Percentiles rank a stretch among this genome's conserved stretches.
phyloP scores from a whole-genome alignment of 2,329 filamentous ascomycete genomes.

The Ascochyta fabae region DNA sequence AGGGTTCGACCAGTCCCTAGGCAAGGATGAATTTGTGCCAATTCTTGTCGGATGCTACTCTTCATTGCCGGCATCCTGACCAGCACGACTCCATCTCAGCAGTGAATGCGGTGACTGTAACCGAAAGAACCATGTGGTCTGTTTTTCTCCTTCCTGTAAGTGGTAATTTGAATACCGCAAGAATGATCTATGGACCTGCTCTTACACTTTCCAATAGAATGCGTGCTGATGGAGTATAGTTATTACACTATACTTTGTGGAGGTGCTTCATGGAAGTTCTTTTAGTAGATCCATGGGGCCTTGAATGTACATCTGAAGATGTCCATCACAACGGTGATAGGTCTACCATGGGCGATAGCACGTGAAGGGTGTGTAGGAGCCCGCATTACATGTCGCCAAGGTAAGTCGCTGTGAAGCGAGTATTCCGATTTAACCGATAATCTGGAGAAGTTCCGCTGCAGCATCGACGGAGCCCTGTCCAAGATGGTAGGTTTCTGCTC shows the following conservation, averaged over 20 bases:
- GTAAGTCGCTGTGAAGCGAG: not conserved
- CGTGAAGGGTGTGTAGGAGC: not conserved
- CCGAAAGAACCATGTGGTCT: not conserved
- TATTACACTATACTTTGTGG: not conserved
- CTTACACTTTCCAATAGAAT: not conserved
- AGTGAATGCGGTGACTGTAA: not conserved
- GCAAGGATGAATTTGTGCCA: not conserved
- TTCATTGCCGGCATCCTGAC: not conserved
- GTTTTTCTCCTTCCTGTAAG: not conserved
- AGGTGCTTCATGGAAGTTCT: not conserved
- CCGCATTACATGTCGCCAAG: not conserved
- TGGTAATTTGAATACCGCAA: not conserved
- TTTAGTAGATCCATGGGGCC: not conserved
- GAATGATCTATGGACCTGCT: not conserved
- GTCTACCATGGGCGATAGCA: not conserved
- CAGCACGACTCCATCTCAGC: not conserved
- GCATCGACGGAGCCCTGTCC: not conserved
- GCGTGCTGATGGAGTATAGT: not conserved
- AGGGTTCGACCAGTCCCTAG: not conserved
- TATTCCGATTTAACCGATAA: conserved; percentile 9
- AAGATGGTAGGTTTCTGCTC: not conserved
- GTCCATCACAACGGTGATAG: not conserved
- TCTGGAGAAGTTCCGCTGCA: conserved; percentile 1
- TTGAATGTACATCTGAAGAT: not conserved
- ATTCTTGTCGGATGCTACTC: not conserved